Percentiles rank a stretch among this genome's conserved stretches.
phyloP scores from a whole-genome alignment of 495 filamentous ascomycete genomes.

The Lophiostoma macrostomum region DNA sequence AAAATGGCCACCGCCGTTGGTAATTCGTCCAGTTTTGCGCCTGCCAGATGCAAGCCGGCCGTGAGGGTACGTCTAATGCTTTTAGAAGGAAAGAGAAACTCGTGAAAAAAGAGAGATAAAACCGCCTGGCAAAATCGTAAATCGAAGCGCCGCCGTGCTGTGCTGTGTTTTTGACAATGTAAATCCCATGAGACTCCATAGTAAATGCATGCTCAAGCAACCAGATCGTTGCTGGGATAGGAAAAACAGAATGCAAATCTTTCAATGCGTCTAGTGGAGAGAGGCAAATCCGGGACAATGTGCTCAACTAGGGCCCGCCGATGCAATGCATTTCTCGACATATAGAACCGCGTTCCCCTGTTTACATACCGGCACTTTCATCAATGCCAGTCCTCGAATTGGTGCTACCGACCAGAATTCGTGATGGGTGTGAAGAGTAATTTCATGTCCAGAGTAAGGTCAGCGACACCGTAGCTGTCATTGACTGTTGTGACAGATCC shows the following conservation, averaged over 20 bases:
- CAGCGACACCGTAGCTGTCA: slow-evolving; percentile 55
- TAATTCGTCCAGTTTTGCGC: slow-evolving; percentile 8
- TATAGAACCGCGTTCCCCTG: no score
- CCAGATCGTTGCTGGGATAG: not conserved
- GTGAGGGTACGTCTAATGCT: slow-evolving; percentile 33
- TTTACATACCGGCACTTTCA: no score
- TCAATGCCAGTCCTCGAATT: no score
- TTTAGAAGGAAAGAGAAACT: slow-evolving; percentile 14
- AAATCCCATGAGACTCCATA: slow-evolving; percentile 7
- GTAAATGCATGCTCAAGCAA: slow-evolving; percentile 16
- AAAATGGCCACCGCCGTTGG: not conserved
- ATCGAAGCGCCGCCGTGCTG: not conserved
- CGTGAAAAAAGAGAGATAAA: not conserved
- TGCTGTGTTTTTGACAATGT: not conserved
- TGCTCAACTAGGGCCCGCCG: no score
- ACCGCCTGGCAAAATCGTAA: not conserved
- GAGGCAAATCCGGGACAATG: no score
- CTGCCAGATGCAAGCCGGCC: slow-evolving; percentile 27
- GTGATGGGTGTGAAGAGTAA: slow-evolving; percentile 50
- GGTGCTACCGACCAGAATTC: not conserved
- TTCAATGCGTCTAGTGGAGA: not conserved
- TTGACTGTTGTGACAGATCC: slow-evolving; percentile 60
- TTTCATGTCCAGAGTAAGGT: slow-evolving; percentile 65
- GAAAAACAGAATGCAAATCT: slow-evolving; percentile 1
- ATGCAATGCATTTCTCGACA: no score